phyloP scores from a whole-genome alignment of 106 monocot genomes.

The Dendrobium catenatum region DNA sequence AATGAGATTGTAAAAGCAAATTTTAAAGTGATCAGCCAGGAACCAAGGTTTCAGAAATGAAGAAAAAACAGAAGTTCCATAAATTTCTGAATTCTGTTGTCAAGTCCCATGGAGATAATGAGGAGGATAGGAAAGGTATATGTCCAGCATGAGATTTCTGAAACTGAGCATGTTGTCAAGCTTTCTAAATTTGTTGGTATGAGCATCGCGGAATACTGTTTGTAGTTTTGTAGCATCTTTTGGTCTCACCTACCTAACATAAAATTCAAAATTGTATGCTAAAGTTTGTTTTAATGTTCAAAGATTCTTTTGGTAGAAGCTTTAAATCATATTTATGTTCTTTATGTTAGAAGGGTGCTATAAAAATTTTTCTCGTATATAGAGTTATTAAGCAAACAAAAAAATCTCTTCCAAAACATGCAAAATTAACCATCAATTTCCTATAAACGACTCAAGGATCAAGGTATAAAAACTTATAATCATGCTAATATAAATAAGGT shows the following conservation, averaged over 20 bases:
- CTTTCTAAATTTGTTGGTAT: background rate
- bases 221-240: background rate
- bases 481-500: no score
- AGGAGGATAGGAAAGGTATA: conserved; percentile 5
- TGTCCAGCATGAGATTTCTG: background rate
- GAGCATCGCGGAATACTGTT: background rate
- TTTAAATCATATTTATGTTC: background rate
- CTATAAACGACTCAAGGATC: no score
- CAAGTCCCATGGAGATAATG: conserved; percentile 10
- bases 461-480: no score
- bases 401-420: background rate
- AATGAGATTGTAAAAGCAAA: background rate
- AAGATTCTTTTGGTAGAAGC: background rate
- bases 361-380: background rate
- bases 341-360: background rate
- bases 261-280: background rate
- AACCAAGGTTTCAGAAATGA: background rate
- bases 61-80: conserved; percentile 6
- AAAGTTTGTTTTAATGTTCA: background rate
- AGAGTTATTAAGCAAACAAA: background rate
- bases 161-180: background rate
- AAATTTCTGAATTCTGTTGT: conserved; percentile 12
- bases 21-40: background rate
- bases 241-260: background rate
- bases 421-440: background rate